Evolutionary conservation across 1,284 basidiomycete genomes (phyloP).

Genomic region (Leccinum pseudoinsigne): DNA sequence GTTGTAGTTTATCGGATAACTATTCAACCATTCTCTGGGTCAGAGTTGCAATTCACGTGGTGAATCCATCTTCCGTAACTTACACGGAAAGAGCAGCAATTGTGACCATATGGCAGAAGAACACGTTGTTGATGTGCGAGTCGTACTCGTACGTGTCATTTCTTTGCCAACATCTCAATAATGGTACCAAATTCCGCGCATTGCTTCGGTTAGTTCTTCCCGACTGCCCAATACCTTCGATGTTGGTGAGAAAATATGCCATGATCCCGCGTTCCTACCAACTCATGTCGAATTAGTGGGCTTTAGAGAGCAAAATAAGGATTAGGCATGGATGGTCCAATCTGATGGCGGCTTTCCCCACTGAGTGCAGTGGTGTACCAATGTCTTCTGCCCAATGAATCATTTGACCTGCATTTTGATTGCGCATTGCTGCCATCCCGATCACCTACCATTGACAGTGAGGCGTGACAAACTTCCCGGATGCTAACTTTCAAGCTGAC

Average conservation of each 20-base stretch:
- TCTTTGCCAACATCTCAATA: too few species aligned
- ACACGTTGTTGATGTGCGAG: background rate
- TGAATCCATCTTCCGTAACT: background rate
- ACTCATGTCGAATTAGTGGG: conserved; percentile 40
- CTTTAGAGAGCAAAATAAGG: conserved; percentile 40
- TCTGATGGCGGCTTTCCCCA: background rate
- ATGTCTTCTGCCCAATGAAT: background rate
- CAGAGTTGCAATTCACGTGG: background rate
- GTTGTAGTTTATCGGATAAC: background rate
- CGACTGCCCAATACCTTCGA: conserved; percentile 58
- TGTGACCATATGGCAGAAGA: background rate
- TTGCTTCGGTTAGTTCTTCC: conserved; percentile 38
- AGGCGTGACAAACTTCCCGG: background rate
- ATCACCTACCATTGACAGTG: background rate
- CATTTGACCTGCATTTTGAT: background rate
- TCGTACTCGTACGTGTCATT: too few species aligned
- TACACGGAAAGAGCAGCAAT: background rate
- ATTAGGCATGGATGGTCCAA: conserved; percentile 11
- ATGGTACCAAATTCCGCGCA: too few species aligned
- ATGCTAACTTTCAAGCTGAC: background rate
- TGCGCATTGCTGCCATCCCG: background rate
- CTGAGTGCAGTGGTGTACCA: conserved; percentile 3
- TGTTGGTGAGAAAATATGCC: conserved; percentile 46
- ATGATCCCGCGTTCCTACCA: background rate
- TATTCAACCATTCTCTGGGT: background rate